Percentiles rank a stretch among this genome's conserved stretches.
Conservation (phyloP, 2,329 filamentous ascomycete species). For the Incumbomyces lentus region DNA sequence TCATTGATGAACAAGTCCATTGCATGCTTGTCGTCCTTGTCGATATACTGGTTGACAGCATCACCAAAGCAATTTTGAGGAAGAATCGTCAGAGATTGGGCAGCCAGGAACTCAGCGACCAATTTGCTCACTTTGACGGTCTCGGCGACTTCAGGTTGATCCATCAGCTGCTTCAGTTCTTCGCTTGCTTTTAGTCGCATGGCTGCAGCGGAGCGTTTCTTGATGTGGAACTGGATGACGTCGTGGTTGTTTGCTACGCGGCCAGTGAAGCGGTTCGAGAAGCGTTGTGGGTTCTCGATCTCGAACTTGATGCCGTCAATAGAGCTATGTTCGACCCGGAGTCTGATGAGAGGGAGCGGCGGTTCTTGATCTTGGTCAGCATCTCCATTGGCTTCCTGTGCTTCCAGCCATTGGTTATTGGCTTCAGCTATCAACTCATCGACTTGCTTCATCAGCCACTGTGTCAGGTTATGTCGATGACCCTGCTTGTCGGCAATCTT, state of each 20-base stretch:
- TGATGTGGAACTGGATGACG: slow-evolving; percentile 84
- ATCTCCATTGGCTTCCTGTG: slow-evolving; percentile 56
- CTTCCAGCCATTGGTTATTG: slow-evolving; percentile 64
- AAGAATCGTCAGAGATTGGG: slow-evolving; percentile 82
- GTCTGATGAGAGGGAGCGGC: slow-evolving; percentile 72
- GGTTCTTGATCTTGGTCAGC: slow-evolving; percentile 32
- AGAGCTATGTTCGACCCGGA: slow-evolving; percentile 82
- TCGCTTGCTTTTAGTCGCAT: slow-evolving; percentile 34
- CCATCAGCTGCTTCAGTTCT: slow-evolving; percentile 50
- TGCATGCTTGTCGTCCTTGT: slow-evolving; percentile 89
- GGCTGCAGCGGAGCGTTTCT: slow-evolving; percentile 54
- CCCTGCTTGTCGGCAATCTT: slow-evolving; percentile 70
- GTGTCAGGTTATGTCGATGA: slow-evolving; percentile 70
- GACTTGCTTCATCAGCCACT: slow-evolving; percentile 64
- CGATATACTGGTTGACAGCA: slow-evolving; percentile 82
- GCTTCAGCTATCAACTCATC: slow-evolving; percentile 82
- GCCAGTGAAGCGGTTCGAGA: slow-evolving; percentile 84
- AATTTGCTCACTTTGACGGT: slow-evolving; percentile 79
- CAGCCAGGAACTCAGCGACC: slow-evolving; percentile 75
- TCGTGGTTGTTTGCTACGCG: slow-evolving; percentile 90
- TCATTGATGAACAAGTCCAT: slow-evolving; percentile 73
- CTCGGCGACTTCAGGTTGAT: slow-evolving; percentile 53
- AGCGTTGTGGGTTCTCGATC: slow-evolving; percentile 88
- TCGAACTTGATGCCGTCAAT: slow-evolving; percentile 72
- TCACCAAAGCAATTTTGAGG: slow-evolving; percentile 89